Percentiles rank a stretch among this genome's conserved stretches.
phyloP scores from a whole-genome alignment of 1,139 yeast genomes.

The Torulaspora pretoriensis region DNA sequence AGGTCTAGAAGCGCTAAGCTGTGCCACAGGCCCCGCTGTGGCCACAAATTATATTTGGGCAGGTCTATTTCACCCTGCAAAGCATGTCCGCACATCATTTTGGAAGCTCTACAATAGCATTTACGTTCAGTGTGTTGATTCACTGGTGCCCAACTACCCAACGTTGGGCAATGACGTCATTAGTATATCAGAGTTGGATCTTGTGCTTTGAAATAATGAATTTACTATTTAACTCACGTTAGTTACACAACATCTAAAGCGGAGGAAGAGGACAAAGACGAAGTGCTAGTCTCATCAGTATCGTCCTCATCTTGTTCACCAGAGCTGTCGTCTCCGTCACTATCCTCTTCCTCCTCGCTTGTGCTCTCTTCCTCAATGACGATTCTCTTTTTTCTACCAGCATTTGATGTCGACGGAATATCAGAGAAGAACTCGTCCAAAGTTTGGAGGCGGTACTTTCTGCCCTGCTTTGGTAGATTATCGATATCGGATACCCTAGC shows the following conservation, averaged over 20 bases:
- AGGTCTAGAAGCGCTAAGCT: conserved; percentile 69
- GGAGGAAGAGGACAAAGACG: conserved; percentile 5
- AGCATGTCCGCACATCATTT: conserved; percentile 76
- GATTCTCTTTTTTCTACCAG: conserved; percentile 28
- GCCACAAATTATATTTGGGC: conserved; percentile 76
- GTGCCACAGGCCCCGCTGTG: conserved; percentile 71
- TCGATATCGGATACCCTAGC: background rate
- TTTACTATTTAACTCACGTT: background rate
- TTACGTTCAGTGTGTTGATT: conserved; percentile 69
- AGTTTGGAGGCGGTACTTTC: conserved; percentile 61
- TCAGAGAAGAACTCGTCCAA: conserved; percentile 82
- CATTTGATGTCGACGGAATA: conserved; percentile 35
- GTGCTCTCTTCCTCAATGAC: conserved; percentile 34
- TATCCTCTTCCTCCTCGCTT: conserved; percentile 29
- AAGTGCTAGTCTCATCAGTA: conserved; percentile 18
- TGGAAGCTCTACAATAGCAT: conserved; percentile 81
- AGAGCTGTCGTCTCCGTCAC: conserved; percentile 26
- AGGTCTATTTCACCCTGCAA: conserved; percentile 91
- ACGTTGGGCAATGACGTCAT: conserved; percentile 41
- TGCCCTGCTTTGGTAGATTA: conserved; percentile 16
- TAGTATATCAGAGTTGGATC: conserved; percentile 42
- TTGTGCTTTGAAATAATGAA: conserved; percentile 19
- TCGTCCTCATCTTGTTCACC: conserved; percentile 20
- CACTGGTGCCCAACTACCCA: conserved; percentile 84
- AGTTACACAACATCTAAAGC: conserved; percentile 1